phyloP scores from a whole-genome alignment of 768 basidiomycete species.

The Agaricus bisporus region DNA sequence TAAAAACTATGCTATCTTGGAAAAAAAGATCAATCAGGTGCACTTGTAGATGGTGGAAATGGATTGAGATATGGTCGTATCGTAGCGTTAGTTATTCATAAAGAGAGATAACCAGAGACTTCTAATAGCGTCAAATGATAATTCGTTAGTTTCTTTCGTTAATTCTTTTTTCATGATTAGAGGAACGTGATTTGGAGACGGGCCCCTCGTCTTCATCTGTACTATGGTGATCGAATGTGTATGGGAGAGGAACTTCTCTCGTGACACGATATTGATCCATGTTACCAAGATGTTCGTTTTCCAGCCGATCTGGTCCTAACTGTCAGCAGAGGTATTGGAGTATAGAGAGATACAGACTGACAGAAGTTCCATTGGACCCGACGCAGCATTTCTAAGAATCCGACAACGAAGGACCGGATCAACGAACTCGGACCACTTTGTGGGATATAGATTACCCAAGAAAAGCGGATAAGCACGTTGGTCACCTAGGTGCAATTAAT shows the following conservation, averaged over 20 bases:
- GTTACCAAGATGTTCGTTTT: slow-evolving; percentile 92
- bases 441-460: slow-evolving; percentile 79
- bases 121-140: too few species aligned
- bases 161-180: neutral
- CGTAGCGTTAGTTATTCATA: too few species aligned
- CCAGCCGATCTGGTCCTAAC: slow-evolving; percentile 9
- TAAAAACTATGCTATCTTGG: too few species aligned
- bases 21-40: too few species aligned
- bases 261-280: slow-evolving; percentile 89
- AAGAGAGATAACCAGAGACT: too few species aligned
- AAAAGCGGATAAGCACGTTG: slow-evolving; percentile 73
- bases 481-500: slow-evolving; percentile 39
- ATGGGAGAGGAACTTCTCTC: slow-evolving; percentile 80
- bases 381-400: slow-evolving; percentile 68
- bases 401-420: slow-evolving; percentile 62
- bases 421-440: slow-evolving; percentile 36
- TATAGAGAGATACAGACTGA: slow-evolving; percentile 30
- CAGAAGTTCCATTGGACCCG: slow-evolving; percentile 93
- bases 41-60: too few species aligned
- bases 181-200: neutral
- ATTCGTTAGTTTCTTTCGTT: neutral
- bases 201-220: slow-evolving; percentile 36
- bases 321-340: neutral
- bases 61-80: too few species aligned
- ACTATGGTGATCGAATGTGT: slow-evolving; percentile 46